A percentile compares a stretch with the other conserved stretches of the same genome.
Evolutionary conservation across 2,329 filamentous ascomycete genomes (phyloP).

Genomic region (Ophiobolus disseminans): DNA sequence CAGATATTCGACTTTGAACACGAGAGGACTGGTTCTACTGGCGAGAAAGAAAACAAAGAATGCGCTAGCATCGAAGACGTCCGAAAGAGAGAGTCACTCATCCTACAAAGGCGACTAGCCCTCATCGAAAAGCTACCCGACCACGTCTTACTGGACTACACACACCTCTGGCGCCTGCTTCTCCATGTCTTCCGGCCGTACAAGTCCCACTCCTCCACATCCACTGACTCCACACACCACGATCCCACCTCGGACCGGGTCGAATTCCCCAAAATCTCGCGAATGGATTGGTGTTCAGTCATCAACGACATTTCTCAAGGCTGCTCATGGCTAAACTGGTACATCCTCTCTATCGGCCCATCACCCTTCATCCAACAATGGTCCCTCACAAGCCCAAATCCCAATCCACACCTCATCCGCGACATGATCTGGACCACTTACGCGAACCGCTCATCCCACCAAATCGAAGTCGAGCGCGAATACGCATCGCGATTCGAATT

Average conservation of each 20-base stretch:
- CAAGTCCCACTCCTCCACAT: too few species aligned
- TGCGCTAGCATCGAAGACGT: conserved; percentile 4
- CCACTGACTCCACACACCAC: conserved; percentile 5
- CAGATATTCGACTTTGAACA: conserved; percentile 9
- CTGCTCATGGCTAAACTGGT: conserved; percentile 30
- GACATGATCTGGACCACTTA: conserved; percentile 16
- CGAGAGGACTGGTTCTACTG: background rate
- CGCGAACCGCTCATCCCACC: conserved; percentile 11
- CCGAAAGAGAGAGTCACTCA: conserved; percentile 9
- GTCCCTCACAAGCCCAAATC: conserved; percentile 5
- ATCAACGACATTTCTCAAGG: conserved; percentile 21
- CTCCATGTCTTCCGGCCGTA: conserved; percentile 20
- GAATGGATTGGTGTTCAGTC: conserved; percentile 12
- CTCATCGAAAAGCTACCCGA: conserved; percentile 7
- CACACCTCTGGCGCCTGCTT: conserved; percentile 20
- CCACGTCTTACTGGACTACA: conserved; percentile 21
- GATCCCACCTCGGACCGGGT: background rate
- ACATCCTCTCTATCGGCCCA: conserved; percentile 17
- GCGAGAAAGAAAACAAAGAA: background rate
- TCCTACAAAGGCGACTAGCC: conserved; percentile 16
- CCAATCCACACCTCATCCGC: conserved; percentile 7
- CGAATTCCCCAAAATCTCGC: background rate
- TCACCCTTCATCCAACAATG: conserved; percentile 20
- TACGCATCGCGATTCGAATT: conserved; percentile 23
- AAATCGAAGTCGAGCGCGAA: conserved; percentile 25